phyloP scores from a whole-genome alignment of 1,139 yeast species.

The Yamadazyma triangularis region DNA sequence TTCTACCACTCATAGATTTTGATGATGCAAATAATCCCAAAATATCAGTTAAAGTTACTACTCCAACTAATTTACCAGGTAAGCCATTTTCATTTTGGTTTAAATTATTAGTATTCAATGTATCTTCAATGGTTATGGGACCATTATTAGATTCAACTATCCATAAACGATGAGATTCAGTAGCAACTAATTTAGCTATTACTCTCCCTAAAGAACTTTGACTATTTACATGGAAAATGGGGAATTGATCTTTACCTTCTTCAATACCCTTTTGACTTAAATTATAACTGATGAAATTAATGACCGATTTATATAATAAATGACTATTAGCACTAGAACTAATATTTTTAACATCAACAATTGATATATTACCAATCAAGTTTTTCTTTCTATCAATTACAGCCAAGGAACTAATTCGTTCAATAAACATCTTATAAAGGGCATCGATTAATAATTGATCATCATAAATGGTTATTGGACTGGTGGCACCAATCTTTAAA shows the following conservation, averaged over 20 bases:
- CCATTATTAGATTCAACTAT: constrained; percentile 56
- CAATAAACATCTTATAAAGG: constrained; percentile 74
- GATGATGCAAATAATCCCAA: constrained; percentile 74
- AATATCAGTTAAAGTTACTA: constrained; percentile 85
- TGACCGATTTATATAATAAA: constrained; percentile 72
- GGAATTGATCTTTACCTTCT: constrained; percentile 94
- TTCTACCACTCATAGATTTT: constrained; percentile 50
- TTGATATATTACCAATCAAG: constrained; percentile 85
- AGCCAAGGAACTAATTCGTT: constrained; percentile 85
- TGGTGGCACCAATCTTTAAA: constrained; percentile 62
- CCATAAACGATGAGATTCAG: constrained; percentile 92
- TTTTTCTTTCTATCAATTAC: constrained; percentile 80
- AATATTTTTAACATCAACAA: constrained; percentile 86
- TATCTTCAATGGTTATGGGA: constrained; percentile 14
- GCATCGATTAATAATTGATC: constrained; percentile 88
- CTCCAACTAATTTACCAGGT: constrained; percentile 82
- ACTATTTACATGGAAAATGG: constrained; percentile 87
- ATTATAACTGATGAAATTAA: constrained; percentile 83
- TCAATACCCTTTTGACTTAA: constrained; percentile 84
- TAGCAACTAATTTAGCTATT: constrained; percentile 91
- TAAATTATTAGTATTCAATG: constrained; percentile 4
- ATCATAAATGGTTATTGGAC: constrained; percentile 76
- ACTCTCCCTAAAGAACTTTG: constrained; percentile 81
- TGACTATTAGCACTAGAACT: constrained; percentile 83
- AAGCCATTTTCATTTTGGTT: constrained; percentile 27